Evolutionary conservation across 805 yeast species (phyloP).

Genomic region (Scheffersomyces lignosus): DNA sequence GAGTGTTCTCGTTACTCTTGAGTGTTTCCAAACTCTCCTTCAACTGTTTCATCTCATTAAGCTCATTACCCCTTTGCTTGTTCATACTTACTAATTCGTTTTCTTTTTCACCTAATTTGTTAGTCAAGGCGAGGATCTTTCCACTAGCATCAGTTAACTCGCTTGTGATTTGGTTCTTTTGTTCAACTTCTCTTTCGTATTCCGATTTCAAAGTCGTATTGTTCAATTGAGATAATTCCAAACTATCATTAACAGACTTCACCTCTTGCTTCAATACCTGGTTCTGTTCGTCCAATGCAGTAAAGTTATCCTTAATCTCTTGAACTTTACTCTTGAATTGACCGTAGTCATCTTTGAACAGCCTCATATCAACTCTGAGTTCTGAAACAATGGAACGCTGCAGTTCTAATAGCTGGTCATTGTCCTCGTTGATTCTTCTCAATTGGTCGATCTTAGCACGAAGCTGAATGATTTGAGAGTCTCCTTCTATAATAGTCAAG

Average conservation of each 20-base stretch:
- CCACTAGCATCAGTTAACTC: too few species aligned
- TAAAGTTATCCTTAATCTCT: constrained; percentile 2
- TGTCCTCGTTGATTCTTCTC: constrained; percentile 3
- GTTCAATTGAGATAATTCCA: constrained; percentile 8
- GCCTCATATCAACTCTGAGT: constrained; percentile 9
- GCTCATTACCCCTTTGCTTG: too few species aligned
- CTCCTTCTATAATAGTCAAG: constrained; percentile 1
- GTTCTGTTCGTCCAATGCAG: constrained; percentile 7
- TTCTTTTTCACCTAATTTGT: too few species aligned
- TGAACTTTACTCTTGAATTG: constrained; percentile 4
- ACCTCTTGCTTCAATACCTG: constrained; percentile 6
- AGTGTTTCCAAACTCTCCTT: too few species aligned
- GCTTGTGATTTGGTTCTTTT: constrained; percentile 9
- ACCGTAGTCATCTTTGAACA: constrained; percentile 9
- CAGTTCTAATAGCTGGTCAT: constrained; percentile 1
- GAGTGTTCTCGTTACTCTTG: too few species aligned
- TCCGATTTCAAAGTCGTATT: constrained; percentile 6
- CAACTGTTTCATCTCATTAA: too few species aligned
- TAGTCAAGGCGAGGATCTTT: too few species aligned
- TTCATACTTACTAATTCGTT: too few species aligned
- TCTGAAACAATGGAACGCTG: constrained; percentile 8
- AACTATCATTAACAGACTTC: constrained; percentile 5
- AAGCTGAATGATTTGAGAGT: constrained; percentile 4
- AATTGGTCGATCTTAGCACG: constrained; percentile 2
- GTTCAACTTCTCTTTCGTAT: constrained; percentile 1